Conservation (phyloP, 2,329 filamentous ascomycete genomes). For the Colletotrichum phormii region DNA sequence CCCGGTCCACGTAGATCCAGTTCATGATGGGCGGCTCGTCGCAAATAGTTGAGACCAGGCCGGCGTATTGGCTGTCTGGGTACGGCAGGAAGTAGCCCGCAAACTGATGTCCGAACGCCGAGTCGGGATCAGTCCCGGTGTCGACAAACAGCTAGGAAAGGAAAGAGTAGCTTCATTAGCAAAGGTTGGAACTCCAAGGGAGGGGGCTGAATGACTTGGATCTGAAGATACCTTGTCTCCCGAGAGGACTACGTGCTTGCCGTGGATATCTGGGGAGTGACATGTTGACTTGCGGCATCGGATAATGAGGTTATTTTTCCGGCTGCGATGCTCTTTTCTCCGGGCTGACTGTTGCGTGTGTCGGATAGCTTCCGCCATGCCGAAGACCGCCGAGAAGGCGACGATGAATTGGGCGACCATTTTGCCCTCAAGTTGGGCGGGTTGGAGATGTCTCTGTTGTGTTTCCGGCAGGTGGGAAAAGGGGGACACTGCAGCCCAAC, state of each 20-base stretch:
- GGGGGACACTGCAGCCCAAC: not conserved
- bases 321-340: not conserved
- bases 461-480: not conserved
- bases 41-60: slow-evolving; percentile 60
- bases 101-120: slow-evolving; percentile 60
- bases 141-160: not conserved
- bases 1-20: slow-evolving; percentile 61
- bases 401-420: not conserved
- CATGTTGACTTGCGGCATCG: not conserved
- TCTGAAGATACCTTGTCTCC: not conserved
- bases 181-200: not conserved
- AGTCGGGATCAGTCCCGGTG: slow-evolving; percentile 36
- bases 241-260: not conserved
- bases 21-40: slow-evolving; percentile 62
- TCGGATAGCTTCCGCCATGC: not conserved
- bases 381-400: not conserved
- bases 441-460: not conserved
- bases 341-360: not conserved
- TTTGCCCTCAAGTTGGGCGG: not conserved
- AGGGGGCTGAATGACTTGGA: not conserved
- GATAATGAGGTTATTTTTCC: not conserved
- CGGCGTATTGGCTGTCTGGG: slow-evolving; percentile 60
- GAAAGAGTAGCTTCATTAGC: not conserved
- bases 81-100: slow-evolving; percentile 69
- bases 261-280: not conserved